A percentile compares a stretch with the other conserved stretches of the same genome.
phyloP scores from a whole-genome alignment of 306 rosid genomes.

The Corylus americana region DNA sequence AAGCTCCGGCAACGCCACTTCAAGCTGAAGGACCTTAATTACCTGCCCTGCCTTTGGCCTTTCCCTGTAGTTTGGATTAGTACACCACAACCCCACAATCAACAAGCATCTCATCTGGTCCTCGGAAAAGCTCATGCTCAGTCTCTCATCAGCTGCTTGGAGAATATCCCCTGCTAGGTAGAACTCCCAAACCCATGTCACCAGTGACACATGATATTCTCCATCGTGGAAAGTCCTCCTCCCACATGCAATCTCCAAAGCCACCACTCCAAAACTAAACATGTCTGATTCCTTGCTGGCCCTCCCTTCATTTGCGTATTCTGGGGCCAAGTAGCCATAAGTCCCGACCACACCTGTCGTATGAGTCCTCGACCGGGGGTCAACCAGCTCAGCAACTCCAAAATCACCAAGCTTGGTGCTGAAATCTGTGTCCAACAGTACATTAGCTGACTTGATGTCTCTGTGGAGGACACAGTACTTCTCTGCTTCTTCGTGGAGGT shows the following conservation, averaged over 20 bases:
- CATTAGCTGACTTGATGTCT: constrained; percentile 58
- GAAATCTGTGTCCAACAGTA: constrained; percentile 53
- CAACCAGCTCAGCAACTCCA: constrained; percentile 56
- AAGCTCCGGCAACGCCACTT: constrained; percentile 35
- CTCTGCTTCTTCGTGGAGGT: constrained; percentile 63
- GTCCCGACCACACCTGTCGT: constrained; percentile 47
- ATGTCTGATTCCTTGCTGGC: constrained; percentile 58
- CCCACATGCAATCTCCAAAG: constrained; percentile 67
- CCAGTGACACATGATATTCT: constrained; percentile 29
- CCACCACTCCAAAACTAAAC: constrained; percentile 63
- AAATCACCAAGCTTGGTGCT: constrained; percentile 59
- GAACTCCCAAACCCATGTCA: constrained; percentile 41
- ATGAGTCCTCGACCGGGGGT: constrained; percentile 40
- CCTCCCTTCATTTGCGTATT: constrained; percentile 39
- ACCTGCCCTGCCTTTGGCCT: constrained; percentile 47
- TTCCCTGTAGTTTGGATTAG: constrained; percentile 33
- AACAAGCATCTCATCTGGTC: constrained; percentile 40
- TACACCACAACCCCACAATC: constrained; percentile 47
- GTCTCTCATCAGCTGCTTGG: constrained; percentile 38
- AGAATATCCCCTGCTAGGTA: constrained; percentile 39
- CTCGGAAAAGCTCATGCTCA: constrained; percentile 18
- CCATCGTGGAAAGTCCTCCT: constrained; percentile 42
- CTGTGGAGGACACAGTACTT: constrained; percentile 52
- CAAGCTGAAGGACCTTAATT: constrained; percentile 42
- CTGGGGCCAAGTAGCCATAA: constrained; percentile 51